Percentiles rank a stretch among this genome's conserved stretches.
These are phyloP conservation scores for Claviceps citrina DNA, from an alignment of 2,329 filamentous ascomycete genomes.

Conservation along the genomic window DNA sequence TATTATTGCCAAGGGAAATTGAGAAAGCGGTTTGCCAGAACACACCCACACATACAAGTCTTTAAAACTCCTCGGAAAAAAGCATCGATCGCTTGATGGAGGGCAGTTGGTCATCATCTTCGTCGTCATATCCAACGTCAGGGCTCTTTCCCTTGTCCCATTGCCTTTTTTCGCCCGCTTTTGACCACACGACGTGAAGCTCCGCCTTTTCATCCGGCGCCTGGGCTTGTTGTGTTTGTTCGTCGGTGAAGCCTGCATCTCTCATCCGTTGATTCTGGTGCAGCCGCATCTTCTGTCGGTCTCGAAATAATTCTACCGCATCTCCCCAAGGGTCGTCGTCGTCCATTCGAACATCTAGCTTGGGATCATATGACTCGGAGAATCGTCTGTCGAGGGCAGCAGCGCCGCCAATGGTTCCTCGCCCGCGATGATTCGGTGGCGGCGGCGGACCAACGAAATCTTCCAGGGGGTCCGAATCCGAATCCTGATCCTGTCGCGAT, in stretches of 20 bases:
- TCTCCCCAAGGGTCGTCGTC: conserved; percentile 57
- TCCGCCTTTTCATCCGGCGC: conserved; percentile 44
- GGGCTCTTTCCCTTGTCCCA: conserved; percentile 42
- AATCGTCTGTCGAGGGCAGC: conserved; percentile 72
- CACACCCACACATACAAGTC: background rate
- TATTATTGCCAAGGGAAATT: background rate
- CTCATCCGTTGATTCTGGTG: conserved; percentile 62
- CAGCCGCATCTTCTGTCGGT: conserved; percentile 63
- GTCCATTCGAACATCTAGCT: conserved; percentile 38
- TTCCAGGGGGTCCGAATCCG: conserved; percentile 54
- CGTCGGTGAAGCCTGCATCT: conserved; percentile 63
- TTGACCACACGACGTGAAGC: conserved; percentile 54
- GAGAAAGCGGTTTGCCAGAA: background rate
- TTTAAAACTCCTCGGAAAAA: conserved; percentile 7
- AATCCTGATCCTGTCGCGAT: conserved; percentile 8
- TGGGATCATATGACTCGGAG: conserved; percentile 46
- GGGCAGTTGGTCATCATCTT: background rate
- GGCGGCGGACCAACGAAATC: conserved; percentile 63
- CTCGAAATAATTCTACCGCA: conserved; percentile 60
- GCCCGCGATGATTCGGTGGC: conserved; percentile 41
- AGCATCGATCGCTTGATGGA: conserved; percentile 3
- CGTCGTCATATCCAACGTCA: conserved; percentile 1
- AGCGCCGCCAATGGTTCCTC: conserved; percentile 45
- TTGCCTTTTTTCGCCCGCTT: conserved; percentile 46
- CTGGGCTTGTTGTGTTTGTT: conserved; percentile 48